Conservation (phyloP, 140 eudicot genomes). For the Senecio squalidus region DNA sequence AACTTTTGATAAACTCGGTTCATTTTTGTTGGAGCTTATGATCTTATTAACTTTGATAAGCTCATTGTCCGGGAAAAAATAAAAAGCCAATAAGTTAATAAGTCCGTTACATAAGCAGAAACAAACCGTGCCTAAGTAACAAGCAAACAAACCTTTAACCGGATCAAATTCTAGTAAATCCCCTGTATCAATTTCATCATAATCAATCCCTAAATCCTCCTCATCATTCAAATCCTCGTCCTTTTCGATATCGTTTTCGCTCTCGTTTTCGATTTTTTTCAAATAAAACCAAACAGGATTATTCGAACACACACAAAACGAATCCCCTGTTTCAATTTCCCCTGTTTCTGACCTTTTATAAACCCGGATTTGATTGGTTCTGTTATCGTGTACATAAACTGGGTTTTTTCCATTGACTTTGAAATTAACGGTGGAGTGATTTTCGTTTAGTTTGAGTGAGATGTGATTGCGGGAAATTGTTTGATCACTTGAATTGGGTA, state of each 20-base stretch:
- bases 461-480: constrained; percentile 78
- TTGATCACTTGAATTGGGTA: constrained; percentile 36
- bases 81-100: no score
- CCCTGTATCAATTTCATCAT: constrained; percentile 31
- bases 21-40: no score
- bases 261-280: constrained; percentile 28
- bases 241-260: constrained; percentile 4
- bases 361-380: constrained; percentile 30
- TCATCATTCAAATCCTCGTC: constrained; percentile 16
- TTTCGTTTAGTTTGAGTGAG: constrained; percentile 29
- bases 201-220: constrained; percentile 32
- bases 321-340: constrained; percentile 49
- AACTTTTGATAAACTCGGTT: no score
- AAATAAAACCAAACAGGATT: constrained; percentile 64
- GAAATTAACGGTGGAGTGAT: constrained; percentile 34
- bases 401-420: constrained; percentile 74
- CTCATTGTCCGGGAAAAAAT: no score
- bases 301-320: constrained; percentile 60
- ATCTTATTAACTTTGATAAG: no score
- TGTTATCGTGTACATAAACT: constrained; percentile 37
- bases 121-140: no score
- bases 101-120: no score
- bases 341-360: constrained; percentile 48
- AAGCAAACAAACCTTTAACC: constrained; percentile 49
- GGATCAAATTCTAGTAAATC: constrained; percentile 58